Conservation (phyloP, 2,329 filamentous ascomycete species). For the Conoideocrella luteorostrata region DNA sequence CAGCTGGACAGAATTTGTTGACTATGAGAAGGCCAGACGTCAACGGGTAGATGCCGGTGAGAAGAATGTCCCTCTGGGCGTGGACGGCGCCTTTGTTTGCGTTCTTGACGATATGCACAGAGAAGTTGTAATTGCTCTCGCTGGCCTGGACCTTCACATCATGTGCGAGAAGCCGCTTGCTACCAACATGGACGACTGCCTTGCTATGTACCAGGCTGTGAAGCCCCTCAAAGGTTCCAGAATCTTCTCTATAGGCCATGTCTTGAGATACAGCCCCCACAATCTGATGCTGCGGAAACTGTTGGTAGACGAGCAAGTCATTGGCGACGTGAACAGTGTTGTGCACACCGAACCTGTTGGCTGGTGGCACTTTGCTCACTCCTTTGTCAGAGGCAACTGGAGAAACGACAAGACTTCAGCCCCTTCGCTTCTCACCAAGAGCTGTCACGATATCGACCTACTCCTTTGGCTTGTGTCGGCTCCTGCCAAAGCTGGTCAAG, state of each 20-base stretch:
- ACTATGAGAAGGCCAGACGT: slow-evolving; percentile 61
- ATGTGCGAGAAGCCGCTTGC: slow-evolving; percentile 95
- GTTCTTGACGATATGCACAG: slow-evolving; percentile 86
- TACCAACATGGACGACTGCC: slow-evolving; percentile 69
- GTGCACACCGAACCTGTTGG: slow-evolving; percentile 93
- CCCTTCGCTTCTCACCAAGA: slow-evolving; percentile 85
- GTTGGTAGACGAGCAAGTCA: slow-evolving; percentile 64
- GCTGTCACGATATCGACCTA: slow-evolving; percentile 92
- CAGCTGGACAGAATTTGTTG: slow-evolving; percentile 70
- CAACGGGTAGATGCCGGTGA: slow-evolving; percentile 43
- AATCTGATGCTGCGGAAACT: slow-evolving; percentile 79
- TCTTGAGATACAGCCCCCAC: slow-evolving; percentile 87
- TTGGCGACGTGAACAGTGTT: slow-evolving; percentile 80
- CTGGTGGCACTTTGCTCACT: slow-evolving; percentile 93
- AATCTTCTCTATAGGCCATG: slow-evolving; percentile 89
- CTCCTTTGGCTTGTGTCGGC: slow-evolving; percentile 86
- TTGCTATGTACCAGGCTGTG: slow-evolving; percentile 63
- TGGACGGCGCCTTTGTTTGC: slow-evolving; percentile 57
- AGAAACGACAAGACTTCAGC: slow-evolving; percentile 69
- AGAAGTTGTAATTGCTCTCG: slow-evolving; percentile 69
- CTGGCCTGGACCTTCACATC: slow-evolving; percentile 67
- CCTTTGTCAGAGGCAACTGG: slow-evolving; percentile 92
- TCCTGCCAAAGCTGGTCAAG: slow-evolving; percentile 41
- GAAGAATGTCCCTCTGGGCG: slow-evolving; percentile 39
- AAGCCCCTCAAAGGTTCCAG: slow-evolving; percentile 23